Conservation (phyloP, 352 stramenopile genomes). For the Globisporangium iwayamae region DNA sequence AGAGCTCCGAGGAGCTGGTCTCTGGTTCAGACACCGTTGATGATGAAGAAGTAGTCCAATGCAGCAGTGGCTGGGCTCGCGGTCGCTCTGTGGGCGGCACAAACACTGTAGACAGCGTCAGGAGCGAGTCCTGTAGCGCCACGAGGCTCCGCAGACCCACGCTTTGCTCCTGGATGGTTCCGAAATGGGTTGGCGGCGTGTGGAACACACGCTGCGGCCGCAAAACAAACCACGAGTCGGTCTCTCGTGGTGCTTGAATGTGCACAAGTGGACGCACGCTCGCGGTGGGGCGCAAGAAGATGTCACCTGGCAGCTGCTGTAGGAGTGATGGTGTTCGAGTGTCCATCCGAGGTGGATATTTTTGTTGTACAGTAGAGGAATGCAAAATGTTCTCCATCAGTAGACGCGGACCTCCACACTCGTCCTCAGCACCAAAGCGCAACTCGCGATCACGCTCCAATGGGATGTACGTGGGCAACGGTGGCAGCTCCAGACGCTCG, state of each 20-base stretch:
- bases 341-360: conserved; percentile 4
- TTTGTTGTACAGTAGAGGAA: neutral
- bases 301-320: conserved; percentile 36
- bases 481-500: conserved; percentile 42
- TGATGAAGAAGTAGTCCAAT: neutral
- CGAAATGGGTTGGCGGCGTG: conserved; percentile 34
- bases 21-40: neutral
- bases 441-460: conserved; percentile 37
- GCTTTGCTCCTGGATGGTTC: conserved; percentile 27
- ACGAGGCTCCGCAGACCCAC: conserved; percentile 40
- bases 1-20: conserved; percentile 12
- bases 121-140: conserved; percentile 17
- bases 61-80: conserved; percentile 21
- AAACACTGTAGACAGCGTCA: conserved; percentile 20
- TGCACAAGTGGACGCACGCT: conserved; percentile 44
- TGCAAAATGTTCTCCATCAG: neutral
- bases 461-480: conserved; percentile 58
- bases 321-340: conserved; percentile 29
- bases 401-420: conserved; percentile 24
- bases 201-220: conserved; percentile 49
- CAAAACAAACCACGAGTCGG: conserved; percentile 39
- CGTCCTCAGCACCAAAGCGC: conserved; percentile 41
- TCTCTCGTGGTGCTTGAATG: conserved; percentile 38
- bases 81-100: conserved; percentile 23
- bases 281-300: conserved; percentile 52